Evolutionary conservation across 805 yeast genomes (phyloP).

Genomic region (Lachancea kluyveri): DNA sequence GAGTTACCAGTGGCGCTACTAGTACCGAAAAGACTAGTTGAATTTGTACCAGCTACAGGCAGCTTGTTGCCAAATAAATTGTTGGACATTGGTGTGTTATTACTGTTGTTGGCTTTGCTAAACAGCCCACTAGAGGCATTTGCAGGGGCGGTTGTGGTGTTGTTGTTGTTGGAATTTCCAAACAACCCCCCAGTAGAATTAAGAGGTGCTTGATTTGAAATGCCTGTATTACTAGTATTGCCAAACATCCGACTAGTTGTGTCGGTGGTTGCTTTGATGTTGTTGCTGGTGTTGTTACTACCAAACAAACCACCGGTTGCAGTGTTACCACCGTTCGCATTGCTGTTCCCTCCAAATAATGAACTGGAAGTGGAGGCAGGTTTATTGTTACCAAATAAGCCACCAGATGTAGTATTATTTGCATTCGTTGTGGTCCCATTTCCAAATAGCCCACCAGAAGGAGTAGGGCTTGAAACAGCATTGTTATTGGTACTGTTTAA

Average conservation of each 20-base stretch:
- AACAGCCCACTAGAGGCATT: conserved; percentile 16
- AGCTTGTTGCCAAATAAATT: conserved; percentile 18
- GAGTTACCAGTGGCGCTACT: conserved; percentile 6
- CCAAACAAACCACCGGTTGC: conserved; percentile 24
- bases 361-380: conserved; percentile 16
- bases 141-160: conserved; percentile 7
- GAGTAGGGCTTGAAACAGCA: conserved; percentile 24
- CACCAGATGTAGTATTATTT: conserved; percentile 6
- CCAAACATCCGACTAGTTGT: conserved; percentile 1
- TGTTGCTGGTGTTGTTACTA: conserved; percentile 8
- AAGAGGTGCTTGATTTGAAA: background rate
- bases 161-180: conserved; percentile 13
- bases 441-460: conserved; percentile 29
- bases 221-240: background rate
- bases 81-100: conserved; percentile 8
- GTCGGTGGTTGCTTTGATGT: no score
- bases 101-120: conserved; percentile 16
- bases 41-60: conserved; percentile 5
- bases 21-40: conserved; percentile 13
- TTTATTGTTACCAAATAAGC: conserved; percentile 12
- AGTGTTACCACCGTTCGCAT: conserved; percentile 7
- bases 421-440: conserved; percentile 9
- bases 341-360: conserved; percentile 22
- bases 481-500: conserved; percentile 13
- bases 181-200: conserved; percentile 11